phyloP scores from a whole-genome alignment of 176 grass and related monocot genomes.

The Oryza glaberrima region DNA sequence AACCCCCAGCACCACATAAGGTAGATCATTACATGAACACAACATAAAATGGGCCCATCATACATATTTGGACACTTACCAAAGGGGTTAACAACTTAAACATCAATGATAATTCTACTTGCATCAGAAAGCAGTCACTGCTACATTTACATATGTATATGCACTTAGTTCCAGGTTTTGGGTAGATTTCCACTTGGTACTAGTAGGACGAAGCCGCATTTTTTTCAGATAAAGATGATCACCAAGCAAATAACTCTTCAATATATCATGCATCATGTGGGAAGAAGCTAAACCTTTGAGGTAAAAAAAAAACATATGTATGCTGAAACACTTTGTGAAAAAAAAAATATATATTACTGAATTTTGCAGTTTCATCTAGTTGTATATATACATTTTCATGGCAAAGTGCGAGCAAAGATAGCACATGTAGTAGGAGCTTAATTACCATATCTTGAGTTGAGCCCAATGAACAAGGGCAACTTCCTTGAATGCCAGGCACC shows the following conservation, averaged over 20 bases:
- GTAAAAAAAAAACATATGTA: background rate
- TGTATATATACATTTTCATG: background rate
- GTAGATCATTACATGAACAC: background rate
- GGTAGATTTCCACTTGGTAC: background rate
- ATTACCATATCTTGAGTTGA: conserved; percentile 29
- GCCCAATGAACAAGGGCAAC: background rate
- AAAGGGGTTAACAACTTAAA: background rate
- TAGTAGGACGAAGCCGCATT: background rate
- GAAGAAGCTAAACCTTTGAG: background rate
- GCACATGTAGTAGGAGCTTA: background rate
- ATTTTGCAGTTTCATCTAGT: background rate
- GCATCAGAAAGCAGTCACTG: background rate
- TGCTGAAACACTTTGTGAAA: background rate
- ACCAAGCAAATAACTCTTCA: background rate
- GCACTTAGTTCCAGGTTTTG: conserved; percentile 1
- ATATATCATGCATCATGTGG: background rate
- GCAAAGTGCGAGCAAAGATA: background rate
- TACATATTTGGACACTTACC: background rate
- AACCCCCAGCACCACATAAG: conserved; percentile 13
- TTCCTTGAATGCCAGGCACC: conserved; percentile 9
- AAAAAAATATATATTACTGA: background rate
- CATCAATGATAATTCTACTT: background rate
- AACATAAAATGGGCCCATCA: background rate
- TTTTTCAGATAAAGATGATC: conserved; percentile 2
- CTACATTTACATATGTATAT: background rate